These are phyloP conservation scores for Claviceps pazoutovae DNA, from an alignment of 2,329 filamentous ascomycete species.

Conservation along the genomic window DNA sequence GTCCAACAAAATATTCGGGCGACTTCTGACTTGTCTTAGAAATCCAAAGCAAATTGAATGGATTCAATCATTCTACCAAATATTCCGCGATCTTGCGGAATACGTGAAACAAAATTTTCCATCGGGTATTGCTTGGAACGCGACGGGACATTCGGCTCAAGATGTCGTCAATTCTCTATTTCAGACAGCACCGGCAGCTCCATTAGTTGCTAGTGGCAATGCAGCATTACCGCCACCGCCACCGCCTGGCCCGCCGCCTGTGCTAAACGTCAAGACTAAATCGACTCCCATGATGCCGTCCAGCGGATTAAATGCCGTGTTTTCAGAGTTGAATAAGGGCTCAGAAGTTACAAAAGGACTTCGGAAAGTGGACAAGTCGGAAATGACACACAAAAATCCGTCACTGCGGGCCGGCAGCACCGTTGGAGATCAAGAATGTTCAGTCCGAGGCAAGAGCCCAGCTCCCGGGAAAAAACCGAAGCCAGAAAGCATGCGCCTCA, in stretches of 20 bases:
- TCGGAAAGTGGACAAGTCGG: constrained; percentile 82
- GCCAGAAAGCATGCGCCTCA: constrained; percentile 70
- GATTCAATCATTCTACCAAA: constrained; percentile 81
- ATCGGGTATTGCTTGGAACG: constrained; percentile 76
- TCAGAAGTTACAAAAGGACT: constrained; percentile 76
- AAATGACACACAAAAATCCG: constrained; percentile 99
- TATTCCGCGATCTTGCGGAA: constrained; percentile 70
- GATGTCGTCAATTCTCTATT: constrained; percentile 48
- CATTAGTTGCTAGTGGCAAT: constrained; percentile 39
- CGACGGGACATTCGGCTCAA: constrained; percentile 56
- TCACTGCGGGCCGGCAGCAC: constrained; percentile 60
- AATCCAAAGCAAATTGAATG: constrained; percentile 73
- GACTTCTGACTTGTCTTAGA: constrained; percentile 27
- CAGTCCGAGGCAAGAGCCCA: constrained; percentile 62
- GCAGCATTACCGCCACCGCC: constrained; percentile 45
- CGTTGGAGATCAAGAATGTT: constrained; percentile 45
- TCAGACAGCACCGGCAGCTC: constrained; percentile 19
- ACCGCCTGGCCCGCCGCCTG: constrained; percentile 56
- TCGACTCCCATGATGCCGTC: constrained; percentile 23
- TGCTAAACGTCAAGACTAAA: constrained; percentile 43
- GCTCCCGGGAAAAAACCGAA: constrained; percentile 80
- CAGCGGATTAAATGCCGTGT: constrained; percentile 70
- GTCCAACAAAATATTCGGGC: background rate
- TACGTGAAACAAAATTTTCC: constrained; percentile 77
- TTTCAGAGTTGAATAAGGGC: constrained; percentile 81